These are phyloP conservation scores for Psidium guajava DNA, from an alignment of 345 rosid genomes.

Conservation along the genomic window DNA sequence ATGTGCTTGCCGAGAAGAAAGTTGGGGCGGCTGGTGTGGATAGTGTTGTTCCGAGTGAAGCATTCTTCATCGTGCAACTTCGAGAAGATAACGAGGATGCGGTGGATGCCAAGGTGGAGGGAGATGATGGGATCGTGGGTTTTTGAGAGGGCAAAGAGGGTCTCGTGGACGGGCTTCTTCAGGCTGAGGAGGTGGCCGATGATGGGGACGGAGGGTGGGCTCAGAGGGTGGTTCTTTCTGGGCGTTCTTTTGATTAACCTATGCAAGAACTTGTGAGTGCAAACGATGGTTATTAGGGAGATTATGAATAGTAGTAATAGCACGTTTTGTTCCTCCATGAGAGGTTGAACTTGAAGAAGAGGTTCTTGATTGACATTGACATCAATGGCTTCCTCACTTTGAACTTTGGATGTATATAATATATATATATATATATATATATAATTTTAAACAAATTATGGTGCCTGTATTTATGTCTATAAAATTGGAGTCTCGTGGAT, in stretches of 20 bases:
- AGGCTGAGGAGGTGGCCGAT: constrained; percentile 3
- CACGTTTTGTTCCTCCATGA: neutral
- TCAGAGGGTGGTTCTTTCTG: neutral
- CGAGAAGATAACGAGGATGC: constrained; percentile 5
- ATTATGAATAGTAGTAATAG: neutral
- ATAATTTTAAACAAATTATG: too few species aligned
- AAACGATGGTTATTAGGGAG: neutral
- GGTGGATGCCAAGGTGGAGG: constrained; percentile 11
- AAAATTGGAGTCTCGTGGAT: neutral
- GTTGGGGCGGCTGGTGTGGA: constrained; percentile 15
- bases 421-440: too few species aligned
- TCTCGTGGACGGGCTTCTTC: neutral
- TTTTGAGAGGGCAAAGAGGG: neutral
- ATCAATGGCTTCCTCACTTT: neutral
- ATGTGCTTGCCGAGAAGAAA: neutral
- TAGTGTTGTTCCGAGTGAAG: constrained; percentile 12
- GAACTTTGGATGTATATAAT: neutral
- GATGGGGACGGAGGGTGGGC: constrained; percentile 7
- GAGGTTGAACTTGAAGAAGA: neutral
- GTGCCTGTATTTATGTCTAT: neutral
- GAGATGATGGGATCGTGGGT: constrained; percentile 8
- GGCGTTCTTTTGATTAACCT: neutral
- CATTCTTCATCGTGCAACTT: constrained; percentile 2
- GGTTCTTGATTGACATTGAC: neutral
- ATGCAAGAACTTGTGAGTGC: neutral